Evolutionary conservation across 345 rosid genomes (phyloP).

Genomic region (Syzygium aromaticum): DNA sequence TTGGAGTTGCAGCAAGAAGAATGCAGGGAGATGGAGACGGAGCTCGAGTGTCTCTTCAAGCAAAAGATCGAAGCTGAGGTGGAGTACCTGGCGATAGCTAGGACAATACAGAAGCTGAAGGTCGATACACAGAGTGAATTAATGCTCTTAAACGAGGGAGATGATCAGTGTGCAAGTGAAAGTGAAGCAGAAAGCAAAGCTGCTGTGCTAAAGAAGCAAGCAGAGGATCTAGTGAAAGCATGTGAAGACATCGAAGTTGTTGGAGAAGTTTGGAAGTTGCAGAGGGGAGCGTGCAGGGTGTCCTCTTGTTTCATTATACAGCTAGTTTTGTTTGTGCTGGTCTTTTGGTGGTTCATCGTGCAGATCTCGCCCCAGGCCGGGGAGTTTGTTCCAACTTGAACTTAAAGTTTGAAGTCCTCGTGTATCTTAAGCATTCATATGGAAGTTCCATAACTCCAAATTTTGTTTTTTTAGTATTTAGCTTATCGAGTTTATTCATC

Average conservation of each 20-base stretch:
- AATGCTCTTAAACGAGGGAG: constrained; percentile 1
- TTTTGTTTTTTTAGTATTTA: background rate
- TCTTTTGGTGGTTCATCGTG: constrained; percentile 26
- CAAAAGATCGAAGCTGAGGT: constrained; percentile 80
- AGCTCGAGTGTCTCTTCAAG: constrained; percentile 51
- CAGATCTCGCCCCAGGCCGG: constrained; percentile 26
- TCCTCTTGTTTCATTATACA: constrained; percentile 42
- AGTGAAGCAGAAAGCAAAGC: constrained; percentile 41
- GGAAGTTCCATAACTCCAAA: background rate
- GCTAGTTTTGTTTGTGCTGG: constrained; percentile 43
- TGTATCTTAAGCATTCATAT: background rate
- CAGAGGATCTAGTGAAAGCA: constrained; percentile 38
- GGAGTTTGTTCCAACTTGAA: constrained; percentile 50
- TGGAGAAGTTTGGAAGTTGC: constrained; percentile 43
- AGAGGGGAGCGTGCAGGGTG: constrained; percentile 34
- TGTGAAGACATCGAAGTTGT: constrained; percentile 27
- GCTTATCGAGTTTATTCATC: background rate
- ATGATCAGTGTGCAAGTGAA: background rate
- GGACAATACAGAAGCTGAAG: constrained; percentile 32
- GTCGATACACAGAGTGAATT: constrained; percentile 17
- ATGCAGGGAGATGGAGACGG: constrained; percentile 30
- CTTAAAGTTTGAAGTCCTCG: background rate
- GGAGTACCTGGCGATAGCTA: constrained; percentile 41
- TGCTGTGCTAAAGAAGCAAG: constrained; percentile 34
- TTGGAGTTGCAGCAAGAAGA: background rate